Base-by-base conservation (phyloP, 371 early-diverging fungal genomes). In the Rhizopus stolonifer region DNA sequence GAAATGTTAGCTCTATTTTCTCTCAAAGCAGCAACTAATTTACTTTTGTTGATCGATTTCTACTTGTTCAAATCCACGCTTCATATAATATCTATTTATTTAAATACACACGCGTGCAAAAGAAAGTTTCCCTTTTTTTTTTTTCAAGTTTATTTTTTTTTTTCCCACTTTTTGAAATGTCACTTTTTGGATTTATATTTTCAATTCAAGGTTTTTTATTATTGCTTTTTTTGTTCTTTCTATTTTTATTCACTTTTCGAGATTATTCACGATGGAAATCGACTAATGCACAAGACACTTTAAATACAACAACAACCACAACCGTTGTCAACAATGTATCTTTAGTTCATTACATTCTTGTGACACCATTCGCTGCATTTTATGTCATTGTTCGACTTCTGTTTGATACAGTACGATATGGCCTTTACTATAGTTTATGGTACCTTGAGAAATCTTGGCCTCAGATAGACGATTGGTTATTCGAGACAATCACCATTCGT, bases 381-480 rank as follows among this genome's bases (percentile, higher is more conserved):
- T 73, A 73, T 26, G 59, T 73, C 29, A 9, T 62, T 9, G 40
- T 32, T 13, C 57, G 72, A 31, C 54, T 26, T 3, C 19, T 49
- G 2, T 9, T 65, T 1, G 68, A 72, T 25, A 40, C 52, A 9
- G 14, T 63, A 2, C 54, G 64, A 11, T 46, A 43, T 23, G 44
- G 43, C n/a, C 14, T 72, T 1, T 72, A 58, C 22, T 57, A 43
- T 13, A 19, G 29, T 2, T 22, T 74, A 0, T 70, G 69, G 69
- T 45, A 18, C 2, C 23, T 54, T 32, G 75, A 74, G 21, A 38
- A 46, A 49, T 25, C 56, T 0, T 49, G 63, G 4, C 75, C 75
- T 0, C 25, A 54, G 15, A 24, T 74, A 0, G 75, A 74, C 47
- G 67, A 67, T 15, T 74, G 71, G 71, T 46, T 74, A 2, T 74